phyloP scores from a whole-genome alignment of 345 rosid genomes.

The Excoecaria agallocha region DNA sequence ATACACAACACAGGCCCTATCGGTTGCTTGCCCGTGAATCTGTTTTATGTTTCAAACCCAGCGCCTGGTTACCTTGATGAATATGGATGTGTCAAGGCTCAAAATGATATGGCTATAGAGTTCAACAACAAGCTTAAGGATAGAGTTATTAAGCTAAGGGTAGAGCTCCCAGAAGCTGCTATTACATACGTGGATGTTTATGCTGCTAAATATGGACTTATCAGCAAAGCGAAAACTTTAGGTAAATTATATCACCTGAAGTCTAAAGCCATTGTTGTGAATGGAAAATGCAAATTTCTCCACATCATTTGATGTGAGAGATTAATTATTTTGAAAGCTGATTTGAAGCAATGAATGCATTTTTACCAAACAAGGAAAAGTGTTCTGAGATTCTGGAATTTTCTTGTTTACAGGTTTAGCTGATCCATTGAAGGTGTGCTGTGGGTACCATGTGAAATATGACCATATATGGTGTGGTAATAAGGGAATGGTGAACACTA shows the following conservation, averaged over 20 bases:
- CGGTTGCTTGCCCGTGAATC: constrained; percentile 80
- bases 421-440: constrained; percentile 57
- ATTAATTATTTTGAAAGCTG: neutral
- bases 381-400: neutral
- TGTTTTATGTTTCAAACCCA: constrained; percentile 62
- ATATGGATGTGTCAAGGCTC: constrained; percentile 70
- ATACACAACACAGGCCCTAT: constrained; percentile 88
- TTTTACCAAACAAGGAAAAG: neutral
- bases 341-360: neutral
- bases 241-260: constrained; percentile 35
- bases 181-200: constrained; percentile 78
- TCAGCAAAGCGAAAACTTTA: constrained; percentile 52
- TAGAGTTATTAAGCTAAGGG: constrained; percentile 47
- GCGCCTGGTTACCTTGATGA: constrained; percentile 64
- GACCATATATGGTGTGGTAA: constrained; percentile 61
- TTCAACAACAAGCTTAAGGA: constrained; percentile 70
- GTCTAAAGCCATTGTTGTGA: neutral
- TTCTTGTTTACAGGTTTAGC: constrained; percentile 37
- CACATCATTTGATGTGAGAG: neutral
- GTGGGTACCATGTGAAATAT: constrained; percentile 52
- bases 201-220: constrained; percentile 68
- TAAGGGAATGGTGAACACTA: constrained; percentile 37
- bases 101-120: constrained; percentile 71
- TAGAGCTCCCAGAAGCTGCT: constrained; percentile 62
- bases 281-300: neutral